Evolutionary conservation across 768 basidiomycete species (phyloP).

Genomic region (Lentinula lateritia): DNA sequence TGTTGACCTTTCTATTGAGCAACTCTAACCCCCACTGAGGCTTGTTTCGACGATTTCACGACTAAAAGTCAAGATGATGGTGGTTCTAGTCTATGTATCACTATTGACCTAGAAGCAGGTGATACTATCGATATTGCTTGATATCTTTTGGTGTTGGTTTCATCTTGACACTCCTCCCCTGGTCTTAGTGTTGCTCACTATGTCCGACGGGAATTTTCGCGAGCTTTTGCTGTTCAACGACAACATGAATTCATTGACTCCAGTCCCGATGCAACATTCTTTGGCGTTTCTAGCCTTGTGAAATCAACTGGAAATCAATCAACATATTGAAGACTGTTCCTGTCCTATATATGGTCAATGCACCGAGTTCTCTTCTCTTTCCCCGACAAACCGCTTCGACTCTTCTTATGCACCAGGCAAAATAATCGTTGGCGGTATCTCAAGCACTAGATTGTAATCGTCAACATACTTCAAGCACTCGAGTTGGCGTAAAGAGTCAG

Average conservation of each 20-base stretch:
- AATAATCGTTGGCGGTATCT: neutral
- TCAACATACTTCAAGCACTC: neutral
- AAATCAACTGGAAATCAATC: neutral
- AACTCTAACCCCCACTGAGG: no score
- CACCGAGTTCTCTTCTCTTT: neutral
- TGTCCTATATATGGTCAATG: neutral
- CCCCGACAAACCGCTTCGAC: neutral
- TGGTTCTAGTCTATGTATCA: no score
- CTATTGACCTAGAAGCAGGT: no score
- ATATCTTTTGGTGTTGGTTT: no score
- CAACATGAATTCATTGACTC: neutral
- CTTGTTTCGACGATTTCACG: no score
- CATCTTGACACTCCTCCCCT: no score
- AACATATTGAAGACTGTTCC: neutral
- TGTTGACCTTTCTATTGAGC: no score
- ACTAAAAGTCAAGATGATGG: no score
- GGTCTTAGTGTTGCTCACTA: neutral
- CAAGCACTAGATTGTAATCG: neutral
- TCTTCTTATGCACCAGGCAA: neutral
- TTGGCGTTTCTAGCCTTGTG: neutral
- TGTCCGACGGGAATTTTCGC: neutral
- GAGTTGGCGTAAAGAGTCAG: neutral
- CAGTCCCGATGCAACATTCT: neutral
- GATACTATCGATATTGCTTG: no score
- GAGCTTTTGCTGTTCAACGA: neutral